Percentiles rank a stretch among this genome's conserved stretches.
phyloP scores from a whole-genome alignment of 2,329 filamentous ascomycete species.

The Claviceps sp. region DNA sequence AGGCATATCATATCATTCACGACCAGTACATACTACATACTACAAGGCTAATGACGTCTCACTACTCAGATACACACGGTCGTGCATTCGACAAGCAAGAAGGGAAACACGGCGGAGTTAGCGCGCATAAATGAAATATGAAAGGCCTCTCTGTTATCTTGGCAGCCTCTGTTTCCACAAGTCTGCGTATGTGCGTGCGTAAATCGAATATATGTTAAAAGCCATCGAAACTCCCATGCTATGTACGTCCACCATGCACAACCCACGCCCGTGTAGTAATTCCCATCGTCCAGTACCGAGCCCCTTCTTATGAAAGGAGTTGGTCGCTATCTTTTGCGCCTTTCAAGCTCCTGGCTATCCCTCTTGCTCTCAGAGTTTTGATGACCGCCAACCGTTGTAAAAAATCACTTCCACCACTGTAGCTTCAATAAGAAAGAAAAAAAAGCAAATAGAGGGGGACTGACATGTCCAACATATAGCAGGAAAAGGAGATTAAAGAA shows the following conservation, averaged over 20 bases:
- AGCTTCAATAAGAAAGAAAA: not conserved
- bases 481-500: conserved; percentile 1
- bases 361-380: too few species aligned
- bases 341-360: too few species aligned
- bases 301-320: not conserved
- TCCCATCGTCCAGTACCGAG: not conserved
- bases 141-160: too few species aligned
- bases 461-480: not conserved
- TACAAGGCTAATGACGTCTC: not conserved
- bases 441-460: not conserved
- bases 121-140: not conserved
- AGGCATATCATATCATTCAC: too few species aligned
- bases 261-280: conserved; percentile 1
- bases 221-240: conserved; percentile 4
- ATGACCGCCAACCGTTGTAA: too few species aligned
- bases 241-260: conserved; percentile 8
- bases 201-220: not conserved
- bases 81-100: conserved; percentile 26
- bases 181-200: not conserved
- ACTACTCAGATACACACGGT: conserved; percentile 23
- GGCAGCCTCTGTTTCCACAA: not conserved
- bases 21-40: not conserved
- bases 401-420: too few species aligned
- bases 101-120: conserved; percentile 16
- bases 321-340: too few species aligned